phyloP scores from a whole-genome alignment of 2,329 filamentous ascomycete genomes.

The Coleophoma crateriformis region DNA sequence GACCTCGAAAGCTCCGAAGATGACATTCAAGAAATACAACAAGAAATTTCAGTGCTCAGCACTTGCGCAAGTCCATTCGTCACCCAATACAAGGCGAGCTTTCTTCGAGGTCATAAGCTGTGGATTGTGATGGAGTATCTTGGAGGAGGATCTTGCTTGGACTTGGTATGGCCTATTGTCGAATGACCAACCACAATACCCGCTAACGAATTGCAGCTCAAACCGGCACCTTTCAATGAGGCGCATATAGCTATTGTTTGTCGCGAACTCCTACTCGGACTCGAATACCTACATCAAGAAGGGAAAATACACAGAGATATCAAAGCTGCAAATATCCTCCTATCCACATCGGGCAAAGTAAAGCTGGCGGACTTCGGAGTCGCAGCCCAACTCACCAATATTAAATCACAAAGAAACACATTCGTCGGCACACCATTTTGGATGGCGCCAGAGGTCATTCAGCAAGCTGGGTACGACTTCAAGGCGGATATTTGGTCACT shows the following conservation, averaged over 20 bases:
- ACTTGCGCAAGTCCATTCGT: constrained; percentile 93
- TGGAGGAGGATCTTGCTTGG: constrained; percentile 89
- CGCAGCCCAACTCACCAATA: constrained; percentile 91
- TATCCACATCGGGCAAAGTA: constrained; percentile 85
- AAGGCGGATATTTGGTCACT: constrained; percentile 93
- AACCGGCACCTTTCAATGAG: constrained; percentile 85
- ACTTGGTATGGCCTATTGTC: constrained; percentile 57
- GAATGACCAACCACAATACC: neutral
- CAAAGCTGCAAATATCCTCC: constrained; percentile 91
- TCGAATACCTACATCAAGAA: constrained; percentile 89
- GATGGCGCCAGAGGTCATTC: constrained; percentile 95
- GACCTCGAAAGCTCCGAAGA: constrained; percentile 98
- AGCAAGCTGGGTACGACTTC: constrained; percentile 78
- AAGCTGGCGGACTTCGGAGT: constrained; percentile 98
- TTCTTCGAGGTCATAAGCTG: constrained; percentile 91
- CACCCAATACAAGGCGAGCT: constrained; percentile 94
- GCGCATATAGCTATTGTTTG: constrained; percentile 91
- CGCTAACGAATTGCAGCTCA: constrained; percentile 52
- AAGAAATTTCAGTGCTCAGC: constrained; percentile 91
- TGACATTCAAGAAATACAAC: constrained; percentile 96
- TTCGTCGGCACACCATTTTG: constrained; percentile 97
- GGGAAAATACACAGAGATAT: constrained; percentile 97
- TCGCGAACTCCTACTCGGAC: constrained; percentile 79
- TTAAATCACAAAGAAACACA: constrained; percentile 95
- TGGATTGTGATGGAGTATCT: constrained; percentile 99